A percentile compares a stretch with the other conserved stretches of the same genome.
Evolutionary conservation across 169 alveolate species (phyloP).

Genomic region (Cryptosporidium muris): DNA sequence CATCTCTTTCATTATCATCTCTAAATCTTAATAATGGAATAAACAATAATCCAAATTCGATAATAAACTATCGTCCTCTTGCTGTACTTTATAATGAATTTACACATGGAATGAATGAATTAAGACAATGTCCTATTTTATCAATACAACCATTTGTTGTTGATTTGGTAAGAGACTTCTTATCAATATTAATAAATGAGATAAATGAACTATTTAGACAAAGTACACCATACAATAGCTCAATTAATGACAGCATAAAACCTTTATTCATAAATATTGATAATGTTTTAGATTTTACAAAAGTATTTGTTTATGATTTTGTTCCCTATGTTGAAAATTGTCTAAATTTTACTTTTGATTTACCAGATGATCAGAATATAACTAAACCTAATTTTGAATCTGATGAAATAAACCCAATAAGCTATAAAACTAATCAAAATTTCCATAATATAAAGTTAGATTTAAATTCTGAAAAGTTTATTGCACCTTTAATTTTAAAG

Average conservation of each 20-base stretch:
- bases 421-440: no score
- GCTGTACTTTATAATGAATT: slow-evolving; percentile 22
- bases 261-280: slow-evolving; percentile 2
- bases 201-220: slow-evolving; percentile 7
- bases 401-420: no score
- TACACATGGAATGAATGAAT: slow-evolving; percentile 17
- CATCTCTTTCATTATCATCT: not conserved
- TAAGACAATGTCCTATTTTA: slow-evolving; percentile 29
- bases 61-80: not conserved
- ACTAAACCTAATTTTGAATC: not conserved
- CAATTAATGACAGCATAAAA: not conserved
- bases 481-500: no score
- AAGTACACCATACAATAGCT: not conserved
- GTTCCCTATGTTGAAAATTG: not conserved
- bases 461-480: no score
- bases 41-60: no score
- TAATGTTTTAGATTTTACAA: not conserved
- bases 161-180: slow-evolving; percentile 18
- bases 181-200: not conserved
- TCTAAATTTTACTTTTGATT: slow-evolving; percentile 10
- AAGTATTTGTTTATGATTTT: not conserved
- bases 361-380: not conserved
- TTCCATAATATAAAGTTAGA: no score
- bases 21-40: not conserved
- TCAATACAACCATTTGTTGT: slow-evolving; percentile 13